Conservation (phyloP, 768 basidiomycete species). For the Termitomyces bulborhizus region DNA sequence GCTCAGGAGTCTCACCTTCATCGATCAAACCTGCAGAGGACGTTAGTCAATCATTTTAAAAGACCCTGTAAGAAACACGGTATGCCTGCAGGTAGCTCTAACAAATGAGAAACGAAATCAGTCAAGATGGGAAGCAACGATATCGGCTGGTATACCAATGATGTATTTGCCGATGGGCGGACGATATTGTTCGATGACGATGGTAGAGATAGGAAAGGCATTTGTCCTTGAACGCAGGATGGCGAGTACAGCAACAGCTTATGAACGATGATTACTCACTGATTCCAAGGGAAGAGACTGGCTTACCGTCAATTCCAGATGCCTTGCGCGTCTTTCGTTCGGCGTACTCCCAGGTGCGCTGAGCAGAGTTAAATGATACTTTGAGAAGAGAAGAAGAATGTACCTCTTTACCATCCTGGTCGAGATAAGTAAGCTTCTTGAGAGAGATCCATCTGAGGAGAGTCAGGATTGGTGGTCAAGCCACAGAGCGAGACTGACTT, state of each 20-base stretch:
- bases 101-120: not conserved
- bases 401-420: constrained; percentile 73
- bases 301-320: constrained; percentile 73
- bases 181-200: constrained; percentile 89
- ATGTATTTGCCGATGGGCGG: constrained; percentile 77
- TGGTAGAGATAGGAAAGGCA: constrained; percentile 68
- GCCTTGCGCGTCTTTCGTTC: constrained; percentile 74
- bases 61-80: not conserved
- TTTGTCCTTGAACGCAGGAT: constrained; percentile 70
- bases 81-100: constrained; percentile 33
- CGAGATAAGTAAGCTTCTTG: constrained; percentile 75
- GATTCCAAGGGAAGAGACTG: not conserved
- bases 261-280: not conserved
- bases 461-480: not conserved
- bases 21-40: constrained; percentile 66
- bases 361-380: not conserved
- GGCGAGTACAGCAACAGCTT: constrained; percentile 83
- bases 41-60: not conserved
- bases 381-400: constrained; percentile 9
- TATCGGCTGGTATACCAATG: constrained; percentile 43
- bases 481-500: constrained; percentile 33
- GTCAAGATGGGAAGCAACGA: not conserved
- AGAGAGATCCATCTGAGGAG: constrained; percentile 72
- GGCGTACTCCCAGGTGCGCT: constrained; percentile 90
- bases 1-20: constrained; percentile 74